phyloP scores from a whole-genome alignment of 2,329 filamentous ascomycete genomes.

The Fusarium tuaranense region DNA sequence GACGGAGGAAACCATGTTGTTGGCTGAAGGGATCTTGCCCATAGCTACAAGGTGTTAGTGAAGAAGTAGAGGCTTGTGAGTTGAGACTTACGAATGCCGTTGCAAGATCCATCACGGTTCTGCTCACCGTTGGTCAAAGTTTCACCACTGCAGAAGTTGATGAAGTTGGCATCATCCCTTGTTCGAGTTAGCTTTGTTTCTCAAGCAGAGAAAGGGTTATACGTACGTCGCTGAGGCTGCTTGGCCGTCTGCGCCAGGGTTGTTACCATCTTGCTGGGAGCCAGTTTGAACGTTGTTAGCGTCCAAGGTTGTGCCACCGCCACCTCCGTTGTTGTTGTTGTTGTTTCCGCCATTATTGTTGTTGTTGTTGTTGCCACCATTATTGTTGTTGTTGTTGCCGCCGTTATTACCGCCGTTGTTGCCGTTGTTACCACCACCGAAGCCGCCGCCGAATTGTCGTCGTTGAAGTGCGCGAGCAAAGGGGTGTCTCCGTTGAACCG shows the following conservation, averaged over 20 bases:
- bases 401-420: constrained; percentile 43
- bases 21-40: constrained; percentile 68
- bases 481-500: constrained; percentile 53
- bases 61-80: not conserved
- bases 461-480: constrained; percentile 53
- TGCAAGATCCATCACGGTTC: constrained; percentile 70
- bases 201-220: not conserved
- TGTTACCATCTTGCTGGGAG: constrained; percentile 61
- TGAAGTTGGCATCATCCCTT: constrained; percentile 70
- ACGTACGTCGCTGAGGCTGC: constrained; percentile 65
- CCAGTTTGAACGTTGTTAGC: constrained; percentile 61
- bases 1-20: constrained; percentile 69
- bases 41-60: constrained; percentile 56
- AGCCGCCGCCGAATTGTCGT: constrained; percentile 53
- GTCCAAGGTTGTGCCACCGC: constrained; percentile 52
- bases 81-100: constrained; percentile 66
- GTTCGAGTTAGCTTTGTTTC: constrained; percentile 33
- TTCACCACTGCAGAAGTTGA: constrained; percentile 70
- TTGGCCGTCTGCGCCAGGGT: constrained; percentile 59
- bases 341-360: constrained; percentile 39
- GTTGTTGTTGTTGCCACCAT: constrained; percentile 42
- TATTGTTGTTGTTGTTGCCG: constrained; percentile 41
- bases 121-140: constrained; percentile 72
- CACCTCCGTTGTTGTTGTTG: constrained; percentile 40
- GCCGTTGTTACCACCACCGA: constrained; percentile 39